Conservation (phyloP, 2,329 filamentous ascomycete genomes). For the Talaromyces sp. region DNA sequence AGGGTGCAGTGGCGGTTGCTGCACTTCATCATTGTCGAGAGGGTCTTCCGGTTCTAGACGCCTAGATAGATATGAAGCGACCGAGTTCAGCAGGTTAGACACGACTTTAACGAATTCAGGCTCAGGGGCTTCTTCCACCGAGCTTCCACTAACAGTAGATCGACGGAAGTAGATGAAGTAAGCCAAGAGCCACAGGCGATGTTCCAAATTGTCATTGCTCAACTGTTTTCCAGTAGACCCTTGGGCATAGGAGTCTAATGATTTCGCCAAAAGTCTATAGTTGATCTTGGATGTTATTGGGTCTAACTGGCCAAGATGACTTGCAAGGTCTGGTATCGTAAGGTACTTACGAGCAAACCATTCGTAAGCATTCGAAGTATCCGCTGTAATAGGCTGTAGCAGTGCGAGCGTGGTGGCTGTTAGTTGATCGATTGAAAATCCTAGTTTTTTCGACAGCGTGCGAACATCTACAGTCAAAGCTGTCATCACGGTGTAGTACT, state of each 20-base stretch:
- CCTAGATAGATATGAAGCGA: conserved; percentile 53
- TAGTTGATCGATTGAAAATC: conserved; percentile 29
- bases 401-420: conserved; percentile 39
- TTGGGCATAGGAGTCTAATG: conserved; percentile 34
- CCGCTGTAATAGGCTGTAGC: conserved; percentile 41
- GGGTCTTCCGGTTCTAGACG: conserved; percentile 45
- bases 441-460: conserved; percentile 19
- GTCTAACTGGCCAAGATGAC: conserved; percentile 38
- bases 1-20: conserved; percentile 34
- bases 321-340: conserved; percentile 40
- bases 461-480: conserved; percentile 31
- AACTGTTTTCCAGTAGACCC: conserved; percentile 23
- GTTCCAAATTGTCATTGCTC: conserved; percentile 35
- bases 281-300: conserved; percentile 48
- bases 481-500: conserved; percentile 42
- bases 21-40: conserved; percentile 27
- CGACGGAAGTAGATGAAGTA: conserved; percentile 59
- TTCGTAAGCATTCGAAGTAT: conserved; percentile 44
- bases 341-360: conserved; percentile 47
- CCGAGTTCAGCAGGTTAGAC: conserved; percentile 53
- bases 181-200: conserved; percentile 55
- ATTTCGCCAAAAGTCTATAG: conserved; percentile 47
- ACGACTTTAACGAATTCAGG: conserved; percentile 55
- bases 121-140: conserved; percentile 43
- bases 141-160: conserved; percentile 40